Evolutionary conservation across 352 stramenopile species (phyloP).

Genomic region (Phytophthora melonis): DNA sequence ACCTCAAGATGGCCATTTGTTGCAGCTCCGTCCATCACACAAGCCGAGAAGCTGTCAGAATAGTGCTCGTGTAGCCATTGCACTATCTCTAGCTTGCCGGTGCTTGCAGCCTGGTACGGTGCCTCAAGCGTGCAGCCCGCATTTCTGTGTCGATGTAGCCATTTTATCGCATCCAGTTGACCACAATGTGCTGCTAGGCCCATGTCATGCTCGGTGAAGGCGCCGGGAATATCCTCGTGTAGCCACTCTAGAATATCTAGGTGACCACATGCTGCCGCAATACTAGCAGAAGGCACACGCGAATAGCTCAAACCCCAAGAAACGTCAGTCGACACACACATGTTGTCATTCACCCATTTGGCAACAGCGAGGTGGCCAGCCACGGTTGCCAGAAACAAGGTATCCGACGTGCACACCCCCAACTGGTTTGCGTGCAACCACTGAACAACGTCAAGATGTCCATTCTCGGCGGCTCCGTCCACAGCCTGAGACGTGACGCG

Average conservation of each 20-base stretch:
- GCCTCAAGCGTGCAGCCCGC: neutral
- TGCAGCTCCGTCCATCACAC: neutral
- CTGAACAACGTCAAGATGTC: neutral
- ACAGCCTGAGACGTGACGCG: neutral
- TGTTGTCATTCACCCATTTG: too few species aligned
- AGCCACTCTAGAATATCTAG: neutral
- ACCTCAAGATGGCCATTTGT: neutral
- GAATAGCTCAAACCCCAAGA: neutral
- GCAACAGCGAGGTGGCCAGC: too few species aligned
- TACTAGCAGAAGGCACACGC: neutral
- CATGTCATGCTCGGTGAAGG: neutral
- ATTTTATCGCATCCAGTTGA: neutral
- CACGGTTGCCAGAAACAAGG: too few species aligned
- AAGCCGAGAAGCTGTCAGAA: neutral
- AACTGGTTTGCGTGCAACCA: neutral
- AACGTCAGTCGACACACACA: too few species aligned
- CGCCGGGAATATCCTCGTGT: neutral
- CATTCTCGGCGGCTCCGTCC: neutral
- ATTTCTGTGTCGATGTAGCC: neutral
- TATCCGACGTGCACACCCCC: too few species aligned
- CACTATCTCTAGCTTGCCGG: neutral
- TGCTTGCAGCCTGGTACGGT: neutral
- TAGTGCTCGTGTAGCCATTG: neutral
- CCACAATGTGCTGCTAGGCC: too few species aligned
- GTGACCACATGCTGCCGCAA: too few species aligned